Percentiles rank a stretch among this genome's conserved stretches.
Evolutionary conservation across 371 early-diverging fungal species (phyloP).

Genomic region (Rhizopus stolonifer): DNA sequence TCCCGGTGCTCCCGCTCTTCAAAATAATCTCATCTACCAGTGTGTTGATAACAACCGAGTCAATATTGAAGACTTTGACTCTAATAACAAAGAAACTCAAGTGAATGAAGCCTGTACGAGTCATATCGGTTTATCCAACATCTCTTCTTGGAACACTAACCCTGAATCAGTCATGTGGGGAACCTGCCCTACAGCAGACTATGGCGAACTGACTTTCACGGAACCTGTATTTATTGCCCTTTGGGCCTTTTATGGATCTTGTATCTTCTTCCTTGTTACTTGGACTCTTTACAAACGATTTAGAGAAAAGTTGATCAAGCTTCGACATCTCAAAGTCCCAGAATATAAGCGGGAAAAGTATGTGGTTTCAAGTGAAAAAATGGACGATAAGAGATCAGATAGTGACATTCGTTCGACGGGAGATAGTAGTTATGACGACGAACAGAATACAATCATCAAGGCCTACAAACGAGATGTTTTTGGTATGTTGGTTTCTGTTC

Average conservation of each 20-base stretch:
- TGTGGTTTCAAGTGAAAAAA: conserved; percentile 4
- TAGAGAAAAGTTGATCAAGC: conserved; percentile 27
- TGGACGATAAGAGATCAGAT: conserved; percentile 4
- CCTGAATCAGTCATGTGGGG: conserved; percentile 46
- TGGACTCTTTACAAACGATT: conserved; percentile 62
- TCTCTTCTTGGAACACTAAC: conserved; percentile 42
- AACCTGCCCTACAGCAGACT: conserved; percentile 51
- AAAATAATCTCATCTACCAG: conserved; percentile 21
- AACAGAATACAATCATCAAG: conserved; percentile 34
- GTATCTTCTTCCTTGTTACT: conserved; percentile 47
- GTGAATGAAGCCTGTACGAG: conserved; percentile 38
- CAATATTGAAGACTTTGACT: conserved; percentile 44
- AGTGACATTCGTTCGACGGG: not conserved
- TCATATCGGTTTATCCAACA: conserved; percentile 21
- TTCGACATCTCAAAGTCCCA: conserved; percentile 6
- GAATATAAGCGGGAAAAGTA: conserved; percentile 13
- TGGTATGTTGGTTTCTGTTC: conserved; percentile 24
- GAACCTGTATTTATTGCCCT: conserved; percentile 52
- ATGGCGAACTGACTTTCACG: conserved; percentile 40
- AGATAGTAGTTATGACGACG: conserved; percentile 3
- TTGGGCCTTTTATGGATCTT: conserved; percentile 60
- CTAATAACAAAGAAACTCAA: conserved; percentile 43
- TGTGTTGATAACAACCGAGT: conserved; percentile 24
- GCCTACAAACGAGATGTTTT: conserved; percentile 38
- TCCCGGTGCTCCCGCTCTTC: conserved; percentile 31